Base-by-base conservation (phyloP, 1,284 basidiomycete species). In the Ceratobasidium sp. region DNA sequence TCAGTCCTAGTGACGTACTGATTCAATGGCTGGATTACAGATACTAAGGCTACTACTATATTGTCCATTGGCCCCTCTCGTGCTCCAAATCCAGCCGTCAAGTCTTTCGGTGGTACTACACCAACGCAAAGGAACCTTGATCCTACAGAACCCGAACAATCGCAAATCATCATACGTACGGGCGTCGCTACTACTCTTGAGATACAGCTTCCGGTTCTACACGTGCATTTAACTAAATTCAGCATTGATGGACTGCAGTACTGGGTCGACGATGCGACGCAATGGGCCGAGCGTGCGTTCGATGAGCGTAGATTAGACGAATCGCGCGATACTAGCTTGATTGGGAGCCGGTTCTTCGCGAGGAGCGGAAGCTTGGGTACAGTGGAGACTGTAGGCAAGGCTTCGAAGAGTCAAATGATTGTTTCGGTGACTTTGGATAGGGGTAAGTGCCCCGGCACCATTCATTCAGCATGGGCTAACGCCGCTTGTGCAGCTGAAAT, bases 341-440 rank as follows among this genome's bases (percentile, higher is more conserved):
- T 96, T 77, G 95, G 94, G 20, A 96, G 94, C 81, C 89, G 90
- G 42, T 96, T 91, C 83, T 96, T 96, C 79, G 87, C 89, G 0
- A 88, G 88, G 75, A 88, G 89, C 23, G 65, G 68, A 13, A 79
- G 77, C 64, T 66, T 75, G 35, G 71, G 65, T n/a, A 75, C 65
- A 7, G 76, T 76, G 49, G 67, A 66, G 42, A 66, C 75, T n/a
- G 65, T 84, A 47, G 89, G 90, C 81, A 86, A 84, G 0, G 85
- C 88, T 2, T 80, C 91, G 4, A 91, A 90, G 37, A 65, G 47
- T 20, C 58, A 77, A 28, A 39, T 76, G 17, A 68, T 71, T 54
- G 66, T 78, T 26, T 73, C 51, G 79, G 51, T 90, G 1, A 82
- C 82, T 23, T 80, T 92, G 33, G 86, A 87, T 7, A 90, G 93